Evolutionary conservation across 352 stramenopile species (phyloP).

Genomic region (Globisporangium nagaii): DNA sequence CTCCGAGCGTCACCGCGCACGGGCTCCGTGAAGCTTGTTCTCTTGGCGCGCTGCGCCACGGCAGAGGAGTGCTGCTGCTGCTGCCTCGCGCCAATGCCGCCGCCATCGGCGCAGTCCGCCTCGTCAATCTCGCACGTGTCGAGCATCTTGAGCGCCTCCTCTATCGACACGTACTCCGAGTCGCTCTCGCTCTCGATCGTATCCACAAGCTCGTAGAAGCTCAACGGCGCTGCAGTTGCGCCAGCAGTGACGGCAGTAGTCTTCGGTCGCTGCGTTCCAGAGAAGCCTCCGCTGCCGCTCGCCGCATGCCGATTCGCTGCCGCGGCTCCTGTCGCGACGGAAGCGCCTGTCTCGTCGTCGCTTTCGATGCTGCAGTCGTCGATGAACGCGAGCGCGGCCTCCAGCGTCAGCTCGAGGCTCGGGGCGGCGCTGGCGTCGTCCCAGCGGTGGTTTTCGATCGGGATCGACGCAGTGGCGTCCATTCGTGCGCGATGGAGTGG

Average conservation of each 20-base stretch:
- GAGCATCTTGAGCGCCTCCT: conserved; percentile 4
- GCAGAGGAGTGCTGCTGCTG: no score
- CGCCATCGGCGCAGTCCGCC: no score
- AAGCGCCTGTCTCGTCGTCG: not conserved
- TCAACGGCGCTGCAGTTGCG: not conserved
- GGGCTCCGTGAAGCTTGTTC: not conserved
- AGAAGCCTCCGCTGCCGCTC: no score
- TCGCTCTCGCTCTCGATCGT: not conserved
- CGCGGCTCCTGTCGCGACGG: not conserved
- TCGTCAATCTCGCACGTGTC: not conserved
- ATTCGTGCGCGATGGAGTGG: no score
- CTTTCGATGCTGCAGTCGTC: conserved; percentile 1
- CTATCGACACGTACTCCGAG: conserved; percentile 2
- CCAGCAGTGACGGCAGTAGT: not conserved
- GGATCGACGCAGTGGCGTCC: conserved; percentile 2
- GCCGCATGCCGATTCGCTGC: not conserved
- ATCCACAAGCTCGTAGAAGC: conserved; percentile 2
- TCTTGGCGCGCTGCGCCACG: no score
- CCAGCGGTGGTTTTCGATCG: not conserved
- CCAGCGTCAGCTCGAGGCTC: conserved; percentile 1
- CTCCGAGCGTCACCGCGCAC: not conserved
- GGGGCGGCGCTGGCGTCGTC: accelerated
- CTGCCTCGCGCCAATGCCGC: not conserved
- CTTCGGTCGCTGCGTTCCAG: no score
- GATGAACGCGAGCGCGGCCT: conserved; percentile 9